These are phyloP conservation scores for Arachis stenosperma DNA, from an alignment of 306 rosid species.

Conservation along the genomic window DNA sequence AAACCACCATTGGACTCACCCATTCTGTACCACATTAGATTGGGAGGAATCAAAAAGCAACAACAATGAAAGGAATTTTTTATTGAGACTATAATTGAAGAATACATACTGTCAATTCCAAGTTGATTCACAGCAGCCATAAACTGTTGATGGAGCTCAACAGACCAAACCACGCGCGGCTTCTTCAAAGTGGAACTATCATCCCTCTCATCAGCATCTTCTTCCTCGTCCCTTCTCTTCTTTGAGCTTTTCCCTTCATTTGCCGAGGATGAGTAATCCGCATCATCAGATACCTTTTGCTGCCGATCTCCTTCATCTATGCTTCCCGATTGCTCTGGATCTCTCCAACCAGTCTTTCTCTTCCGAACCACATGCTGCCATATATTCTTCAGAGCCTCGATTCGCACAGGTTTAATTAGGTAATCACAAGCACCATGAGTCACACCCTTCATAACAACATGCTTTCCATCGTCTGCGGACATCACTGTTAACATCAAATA, in stretches of 20 bases:
- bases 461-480: conserved; percentile 91
- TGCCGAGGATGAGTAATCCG: conserved; percentile 87
- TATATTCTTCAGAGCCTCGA: conserved; percentile 92
- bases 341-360: conserved; percentile 77
- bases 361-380: conserved; percentile 99
- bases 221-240: conserved; percentile 89
- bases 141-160: conserved; percentile 98
- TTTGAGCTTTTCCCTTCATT: conserved; percentile 79
- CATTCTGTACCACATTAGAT: conserved; percentile 1
- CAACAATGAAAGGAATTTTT: conserved; percentile 14
- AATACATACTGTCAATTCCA: conserved; percentile 88
- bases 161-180: conserved; percentile 97
- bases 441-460: conserved; percentile 96
- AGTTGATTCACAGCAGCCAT: conserved; percentile 93
- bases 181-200: conserved; percentile 86
- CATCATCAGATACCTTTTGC: conserved; percentile 68
- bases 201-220: conserved; percentile 83
- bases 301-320: conserved; percentile 85
- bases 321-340: conserved; percentile 73
- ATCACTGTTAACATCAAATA: conserved; percentile 66
- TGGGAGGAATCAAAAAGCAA: conserved; percentile 25
- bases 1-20: neutral
- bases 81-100: conserved; percentile 33
- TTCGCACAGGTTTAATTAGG: conserved; percentile 86
- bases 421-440: conserved; percentile 99